phyloP scores from a whole-genome alignment of 345 rosid genomes.

The Aquilaria malaccensis region DNA sequence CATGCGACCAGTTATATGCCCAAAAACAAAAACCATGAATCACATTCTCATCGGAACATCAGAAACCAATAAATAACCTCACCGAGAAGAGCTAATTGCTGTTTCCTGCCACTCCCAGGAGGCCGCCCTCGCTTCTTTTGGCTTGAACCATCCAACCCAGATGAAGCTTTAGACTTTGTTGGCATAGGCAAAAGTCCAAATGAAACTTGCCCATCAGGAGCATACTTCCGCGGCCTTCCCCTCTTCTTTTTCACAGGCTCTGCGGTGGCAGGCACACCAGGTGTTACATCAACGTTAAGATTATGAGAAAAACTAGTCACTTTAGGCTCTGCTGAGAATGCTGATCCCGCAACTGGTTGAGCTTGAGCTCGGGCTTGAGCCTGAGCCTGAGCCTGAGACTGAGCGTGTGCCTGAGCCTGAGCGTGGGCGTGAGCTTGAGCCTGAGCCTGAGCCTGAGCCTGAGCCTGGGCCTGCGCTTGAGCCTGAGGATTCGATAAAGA shows the following conservation, averaged over 20 bases:
- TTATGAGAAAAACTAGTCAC: conserved; percentile 49
- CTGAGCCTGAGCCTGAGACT: conserved; percentile 30
- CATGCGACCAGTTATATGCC: too few species aligned
- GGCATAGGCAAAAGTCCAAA: conserved; percentile 73
- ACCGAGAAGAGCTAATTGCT: conserved; percentile 84
- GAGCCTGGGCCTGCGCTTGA: conserved; percentile 22
- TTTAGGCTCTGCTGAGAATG: conserved; percentile 50
- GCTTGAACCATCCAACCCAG: conserved; percentile 45
- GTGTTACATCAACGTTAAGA: conserved; percentile 42
- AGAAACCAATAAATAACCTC: conserved; percentile 20
- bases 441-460: conserved; percentile 29
- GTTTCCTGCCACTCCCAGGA: conserved; percentile 98
- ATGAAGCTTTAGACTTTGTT: conserved; percentile 44
- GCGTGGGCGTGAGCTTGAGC: conserved; percentile 11
- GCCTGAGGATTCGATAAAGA: conserved; percentile 42
- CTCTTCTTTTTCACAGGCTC: conserved; percentile 88
- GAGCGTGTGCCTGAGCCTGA: conserved; percentile 6
- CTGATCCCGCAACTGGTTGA: conserved; percentile 42
- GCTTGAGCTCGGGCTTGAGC: conserved; percentile 34
- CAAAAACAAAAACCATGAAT: too few species aligned
- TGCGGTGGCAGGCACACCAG: conserved; percentile 27
- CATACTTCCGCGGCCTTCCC: conserved; percentile 95
- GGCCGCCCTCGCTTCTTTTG: conserved; percentile 79
- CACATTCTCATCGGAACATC: conserved; percentile 4
- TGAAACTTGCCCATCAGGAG: conserved; percentile 78